Evolutionary conservation across 2,329 filamentous ascomycete genomes (phyloP).

Genomic region (Gremmenia infestans): DNA sequence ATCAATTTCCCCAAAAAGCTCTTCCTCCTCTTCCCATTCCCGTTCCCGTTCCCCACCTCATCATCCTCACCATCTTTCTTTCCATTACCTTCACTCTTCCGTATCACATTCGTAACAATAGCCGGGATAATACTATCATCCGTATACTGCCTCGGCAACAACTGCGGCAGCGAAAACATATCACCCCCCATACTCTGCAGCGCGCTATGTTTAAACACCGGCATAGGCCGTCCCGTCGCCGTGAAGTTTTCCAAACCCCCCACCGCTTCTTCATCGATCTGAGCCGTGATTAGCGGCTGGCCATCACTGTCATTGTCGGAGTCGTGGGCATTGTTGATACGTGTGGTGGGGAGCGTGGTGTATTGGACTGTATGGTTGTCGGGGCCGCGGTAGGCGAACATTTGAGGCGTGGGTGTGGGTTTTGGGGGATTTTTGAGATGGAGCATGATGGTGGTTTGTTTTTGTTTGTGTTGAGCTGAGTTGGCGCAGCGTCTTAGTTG

Average conservation of each 20-base stretch:
- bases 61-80: slow-evolving; percentile 6
- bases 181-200: slow-evolving; percentile 13
- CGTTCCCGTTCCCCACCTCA: neutral
- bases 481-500: neutral
- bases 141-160: slow-evolving; percentile 24
- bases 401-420: neutral
- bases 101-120: slow-evolving; percentile 20
- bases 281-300: slow-evolving; percentile 22
- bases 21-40: slow-evolving; percentile 3
- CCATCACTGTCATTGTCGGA: slow-evolving; percentile 17
- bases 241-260: slow-evolving; percentile 21
- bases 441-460: neutral
- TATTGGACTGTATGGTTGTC: slow-evolving; percentile 14
- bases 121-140: slow-evolving; percentile 31
- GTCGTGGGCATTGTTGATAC: neutral
- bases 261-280: slow-evolving; percentile 4
- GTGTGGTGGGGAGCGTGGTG: neutral
- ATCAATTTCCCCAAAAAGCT: slow-evolving; percentile 11
- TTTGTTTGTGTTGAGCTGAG: neutral
- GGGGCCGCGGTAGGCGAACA: slow-evolving; percentile 18
- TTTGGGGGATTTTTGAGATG: neutral
- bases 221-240: slow-evolving; percentile 24
- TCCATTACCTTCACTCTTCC: neutral
- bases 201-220: slow-evolving; percentile 9
- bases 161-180: slow-evolving; percentile 21